phyloP scores from a whole-genome alignment of 2,329 filamentous ascomycete species.

The Cladophialophora chaetospira region DNA sequence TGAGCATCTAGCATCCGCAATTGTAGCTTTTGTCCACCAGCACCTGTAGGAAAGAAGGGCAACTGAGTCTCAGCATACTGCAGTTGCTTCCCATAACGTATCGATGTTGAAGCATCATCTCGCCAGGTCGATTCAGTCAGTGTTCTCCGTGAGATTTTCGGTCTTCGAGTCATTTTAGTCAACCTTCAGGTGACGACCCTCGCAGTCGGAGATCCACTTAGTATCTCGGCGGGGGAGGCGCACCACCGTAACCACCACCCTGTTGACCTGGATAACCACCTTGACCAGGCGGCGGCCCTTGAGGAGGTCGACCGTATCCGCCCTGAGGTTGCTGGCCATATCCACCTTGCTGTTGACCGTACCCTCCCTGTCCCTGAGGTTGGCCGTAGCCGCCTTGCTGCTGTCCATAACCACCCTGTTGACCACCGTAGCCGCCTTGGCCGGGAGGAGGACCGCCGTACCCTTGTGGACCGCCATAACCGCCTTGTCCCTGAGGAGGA shows the following conservation, averaged over 20 bases:
- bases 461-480: constrained; percentile 35
- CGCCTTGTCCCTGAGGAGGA: constrained; percentile 28
- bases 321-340: constrained; percentile 40
- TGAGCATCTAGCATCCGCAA: no score
- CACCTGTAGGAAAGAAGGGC: no score
- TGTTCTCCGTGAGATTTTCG: no score
- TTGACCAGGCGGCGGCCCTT: constrained; percentile 28
- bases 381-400: constrained; percentile 24
- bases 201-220: background rate
- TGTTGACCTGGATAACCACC: constrained; percentile 35
- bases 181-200: no score
- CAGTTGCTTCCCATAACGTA: no score
- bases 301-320: constrained; percentile 33
- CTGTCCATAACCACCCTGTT: constrained; percentile 39
- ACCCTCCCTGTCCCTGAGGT: constrained; percentile 33
- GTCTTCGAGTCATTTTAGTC: no score
- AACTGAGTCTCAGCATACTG: no score
- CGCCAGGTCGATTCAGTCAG: background rate
- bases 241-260: constrained; percentile 20
- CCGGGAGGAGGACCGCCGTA: constrained; percentile 29
- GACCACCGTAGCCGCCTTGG: constrained; percentile 35
- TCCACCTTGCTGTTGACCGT: constrained; percentile 34
- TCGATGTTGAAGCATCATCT: no score
- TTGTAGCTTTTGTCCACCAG: no score
- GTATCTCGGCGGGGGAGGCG: constrained; percentile 26